Evolutionary conservation across 2,329 filamentous ascomycete species (phyloP), one percentile per base, ranked within the genome.

Genomic region (Teratosphaeria gauchensis): DNA sequence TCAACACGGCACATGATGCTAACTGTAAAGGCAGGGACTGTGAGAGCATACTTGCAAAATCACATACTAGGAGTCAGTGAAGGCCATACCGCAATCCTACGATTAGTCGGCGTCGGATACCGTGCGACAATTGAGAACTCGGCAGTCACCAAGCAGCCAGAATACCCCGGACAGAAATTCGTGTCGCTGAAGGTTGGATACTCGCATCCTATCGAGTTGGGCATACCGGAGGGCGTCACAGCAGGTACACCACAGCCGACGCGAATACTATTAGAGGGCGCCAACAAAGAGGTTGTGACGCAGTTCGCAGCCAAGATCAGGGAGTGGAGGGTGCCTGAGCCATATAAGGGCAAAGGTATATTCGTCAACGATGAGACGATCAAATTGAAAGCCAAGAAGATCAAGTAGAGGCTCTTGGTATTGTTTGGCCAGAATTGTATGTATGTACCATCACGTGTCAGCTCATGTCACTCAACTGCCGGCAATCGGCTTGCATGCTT

Each of bases 321-420:
- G 67, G 83, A 80, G 75, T 97, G 92, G 92, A 86, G 94, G 72
- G 83, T 83, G 64, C 94, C 94, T 32, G 94, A 99, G 78, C 94
- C 94, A 64, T 99, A 99, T 77, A 99, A 99, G 84, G 94, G 94
- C 66, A 97, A 99, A 84, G 94, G 94, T 68, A 95, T 99, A 68
- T 99, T 97, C 73, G 87, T 99, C 68, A 95, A 97, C 71, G 90
- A 92, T 63, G 91, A 99, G 82, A 96, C 91, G 32, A 96, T 99
- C 78, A 95, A 88, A 82, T 75, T 99, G 76, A 99, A 99, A 86
- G 88, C 90, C 70, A 99, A 96, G 87, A 79, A 79, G 73, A 79
- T 79, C 67, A 80, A 79, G 67, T 80, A 73, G 59, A 28, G 31
- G 4, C 8, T 53, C n/a, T 6, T 19, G 19, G 5, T 21, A 21